Evolutionary conservation across 805 yeast genomes (phyloP).

Genomic region (Sugiyamaella floridensis): DNA sequence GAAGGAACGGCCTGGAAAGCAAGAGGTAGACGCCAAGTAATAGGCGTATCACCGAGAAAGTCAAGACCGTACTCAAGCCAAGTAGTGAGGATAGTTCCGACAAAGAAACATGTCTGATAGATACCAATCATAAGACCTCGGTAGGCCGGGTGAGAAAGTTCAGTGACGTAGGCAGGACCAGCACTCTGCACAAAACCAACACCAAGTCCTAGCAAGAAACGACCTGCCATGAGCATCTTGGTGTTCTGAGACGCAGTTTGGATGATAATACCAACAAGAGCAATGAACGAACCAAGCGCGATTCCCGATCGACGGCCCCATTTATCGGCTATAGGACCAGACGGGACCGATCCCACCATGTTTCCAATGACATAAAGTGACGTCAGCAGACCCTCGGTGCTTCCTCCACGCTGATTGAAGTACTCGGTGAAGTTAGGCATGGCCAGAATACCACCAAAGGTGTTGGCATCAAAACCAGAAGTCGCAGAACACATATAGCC

Average conservation of each 20-base stretch:
- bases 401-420: slow-evolving; percentile 10
- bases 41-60: slow-evolving; percentile 3
- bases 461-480: slow-evolving; percentile 12
- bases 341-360: slow-evolving; percentile 4
- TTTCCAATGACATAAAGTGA: slow-evolving; percentile 6
- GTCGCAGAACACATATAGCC: slow-evolving; percentile 10
- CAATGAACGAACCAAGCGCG: slow-evolving; percentile 6
- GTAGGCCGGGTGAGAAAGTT: slow-evolving; percentile 19
- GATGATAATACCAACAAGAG: slow-evolving; percentile 4
- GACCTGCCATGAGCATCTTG: slow-evolving; percentile 11
- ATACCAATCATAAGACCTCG: slow-evolving; percentile 13
- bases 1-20: slow-evolving; percentile 13
- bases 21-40: slow-evolving; percentile 15
- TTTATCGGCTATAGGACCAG: slow-evolving; percentile 6
- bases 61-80: slow-evolving; percentile 12
- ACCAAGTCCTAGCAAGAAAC: slow-evolving; percentile 19
- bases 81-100: slow-evolving; percentile 9
- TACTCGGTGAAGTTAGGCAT: slow-evolving; percentile 9
- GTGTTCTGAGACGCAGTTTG: slow-evolving; percentile 7
- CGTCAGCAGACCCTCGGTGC: slow-evolving; percentile 6
- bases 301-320: slow-evolving; percentile 7
- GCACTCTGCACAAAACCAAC: slow-evolving; percentile 9
- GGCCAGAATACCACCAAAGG: slow-evolving; percentile 7
- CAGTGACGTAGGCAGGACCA: slow-evolving; percentile 16
- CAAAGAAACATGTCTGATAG: slow-evolving; percentile 9